Evolutionary conservation across 345 rosid species (phyloP).

Genomic region (Gossypium turneri): DNA sequence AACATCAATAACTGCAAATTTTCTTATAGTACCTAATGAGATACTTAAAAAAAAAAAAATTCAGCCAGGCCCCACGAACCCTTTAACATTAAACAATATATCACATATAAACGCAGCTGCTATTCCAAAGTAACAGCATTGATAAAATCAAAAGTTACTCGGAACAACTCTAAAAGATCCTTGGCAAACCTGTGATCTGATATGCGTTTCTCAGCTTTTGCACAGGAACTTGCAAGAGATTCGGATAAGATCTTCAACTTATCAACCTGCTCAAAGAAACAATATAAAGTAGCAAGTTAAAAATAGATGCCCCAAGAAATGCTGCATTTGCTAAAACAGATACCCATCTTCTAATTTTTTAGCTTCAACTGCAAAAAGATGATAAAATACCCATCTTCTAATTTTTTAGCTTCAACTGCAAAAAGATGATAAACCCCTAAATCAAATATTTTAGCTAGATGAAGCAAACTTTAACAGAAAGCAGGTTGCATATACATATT

Average conservation of each 20-base stretch:
- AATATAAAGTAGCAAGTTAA: neutral
- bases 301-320: neutral
- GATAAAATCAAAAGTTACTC: neutral
- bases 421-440: neutral
- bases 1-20: neutral
- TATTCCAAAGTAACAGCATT: neutral
- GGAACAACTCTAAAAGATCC: neutral
- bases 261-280: slow-evolving; percentile 31
- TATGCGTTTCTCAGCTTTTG: slow-evolving; percentile 88
- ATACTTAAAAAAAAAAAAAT: neutral
- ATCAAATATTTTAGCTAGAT: neutral
- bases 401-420: neutral
- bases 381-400: neutral
- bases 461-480: neutral
- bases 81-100: neutral
- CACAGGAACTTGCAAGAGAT: slow-evolving; percentile 70
- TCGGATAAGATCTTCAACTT: slow-evolving; percentile 89
- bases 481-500: neutral
- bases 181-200: slow-evolving; percentile 6
- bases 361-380: neutral
- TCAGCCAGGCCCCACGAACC: neutral
- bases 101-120: neutral
- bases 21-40: neutral
- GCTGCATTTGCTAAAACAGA: neutral
- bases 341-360: neutral